Conservation (phyloP, 2,329 filamentous ascomycete species). For the Mycocentrospora acerina region DNA sequence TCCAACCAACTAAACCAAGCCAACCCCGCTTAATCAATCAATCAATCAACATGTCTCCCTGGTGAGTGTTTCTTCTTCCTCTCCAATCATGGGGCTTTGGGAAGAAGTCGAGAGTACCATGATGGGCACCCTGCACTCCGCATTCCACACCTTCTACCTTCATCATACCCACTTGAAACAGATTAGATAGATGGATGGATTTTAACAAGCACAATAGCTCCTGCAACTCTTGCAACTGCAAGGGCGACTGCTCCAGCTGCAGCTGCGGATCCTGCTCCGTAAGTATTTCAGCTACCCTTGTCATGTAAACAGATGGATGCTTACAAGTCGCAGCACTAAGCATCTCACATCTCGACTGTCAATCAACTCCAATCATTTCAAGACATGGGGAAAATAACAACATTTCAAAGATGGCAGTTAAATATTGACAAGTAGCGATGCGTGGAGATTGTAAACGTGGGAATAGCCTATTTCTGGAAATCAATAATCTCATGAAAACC, state of each 20-base stretch:
- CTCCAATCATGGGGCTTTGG: background rate
- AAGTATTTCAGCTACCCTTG: background rate
- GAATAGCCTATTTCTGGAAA: too few species aligned
- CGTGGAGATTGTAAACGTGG: too few species aligned
- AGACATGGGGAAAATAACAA: too few species aligned
- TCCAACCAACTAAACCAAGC: conserved; percentile 3
- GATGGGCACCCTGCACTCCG: conserved; percentile 5
- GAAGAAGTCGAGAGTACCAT: conserved; percentile 5
- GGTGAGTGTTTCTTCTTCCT: conserved; percentile 7
- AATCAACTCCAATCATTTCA: too few species aligned
- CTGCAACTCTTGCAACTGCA: conserved; percentile 25
- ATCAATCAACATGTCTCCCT: conserved; percentile 18
- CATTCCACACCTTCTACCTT: too few species aligned
- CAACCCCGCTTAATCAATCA: background rate
- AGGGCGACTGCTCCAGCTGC: conserved; percentile 30
- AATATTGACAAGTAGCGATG: too few species aligned
- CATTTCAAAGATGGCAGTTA: too few species aligned
- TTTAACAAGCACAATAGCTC: conserved; percentile 3
- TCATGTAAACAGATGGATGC: background rate
- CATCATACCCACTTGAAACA: too few species aligned
- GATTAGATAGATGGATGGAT: too few species aligned
- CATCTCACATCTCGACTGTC: too few species aligned
- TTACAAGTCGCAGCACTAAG: conserved; percentile 5
- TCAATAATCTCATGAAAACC: too few species aligned
- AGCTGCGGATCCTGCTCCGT: conserved; percentile 26